phyloP scores from a whole-genome alignment of 1,284 basidiomycete genomes.

The Exsudoporus floridanus region DNA sequence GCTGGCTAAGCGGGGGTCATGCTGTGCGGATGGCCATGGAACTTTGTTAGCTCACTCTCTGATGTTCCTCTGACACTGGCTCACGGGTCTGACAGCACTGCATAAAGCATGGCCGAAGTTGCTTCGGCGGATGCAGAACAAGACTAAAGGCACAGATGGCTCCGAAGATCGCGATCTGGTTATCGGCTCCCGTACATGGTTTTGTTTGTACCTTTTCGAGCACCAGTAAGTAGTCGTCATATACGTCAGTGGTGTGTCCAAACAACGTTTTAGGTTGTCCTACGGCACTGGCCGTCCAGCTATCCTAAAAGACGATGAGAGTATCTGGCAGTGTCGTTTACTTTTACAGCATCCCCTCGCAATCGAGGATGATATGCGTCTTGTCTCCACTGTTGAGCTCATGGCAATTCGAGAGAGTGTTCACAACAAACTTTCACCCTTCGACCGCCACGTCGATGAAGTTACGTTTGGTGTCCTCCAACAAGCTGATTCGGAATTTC shows the following conservation, averaged over 20 bases:
- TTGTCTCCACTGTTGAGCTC: conserved; percentile 89
- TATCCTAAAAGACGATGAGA: conserved; percentile 88
- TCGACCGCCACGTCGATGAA: conserved; percentile 67
- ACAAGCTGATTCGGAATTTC: conserved; percentile 66
- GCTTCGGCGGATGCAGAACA: conserved; percentile 69
- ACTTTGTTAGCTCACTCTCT: conserved; percentile 54
- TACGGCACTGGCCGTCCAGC: conserved; percentile 92
- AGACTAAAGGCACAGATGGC: conserved; percentile 54
- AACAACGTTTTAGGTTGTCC: conserved; percentile 59
- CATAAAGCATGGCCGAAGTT: conserved; percentile 87
- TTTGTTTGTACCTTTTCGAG: conserved; percentile 88
- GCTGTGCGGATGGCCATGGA: conserved; percentile 93
- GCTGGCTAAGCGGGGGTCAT: conserved; percentile 89
- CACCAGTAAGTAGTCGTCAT: conserved; percentile 69
- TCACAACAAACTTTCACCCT: conserved; percentile 67
- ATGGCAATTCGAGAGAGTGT: conserved; percentile 79
- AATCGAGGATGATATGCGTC: conserved; percentile 89
- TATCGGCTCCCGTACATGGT: conserved; percentile 82
- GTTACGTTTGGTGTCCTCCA: conserved; percentile 63
- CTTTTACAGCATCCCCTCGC: conserved; percentile 86
- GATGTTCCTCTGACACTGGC: conserved; percentile 6
- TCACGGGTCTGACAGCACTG: conserved; percentile 54
- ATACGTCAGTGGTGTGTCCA: background rate
- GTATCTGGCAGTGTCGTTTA: conserved; percentile 77
- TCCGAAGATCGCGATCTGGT: conserved; percentile 77